Conservation (phyloP, 129 eudicot genomes). For the Flaveria trinervia region DNA sequence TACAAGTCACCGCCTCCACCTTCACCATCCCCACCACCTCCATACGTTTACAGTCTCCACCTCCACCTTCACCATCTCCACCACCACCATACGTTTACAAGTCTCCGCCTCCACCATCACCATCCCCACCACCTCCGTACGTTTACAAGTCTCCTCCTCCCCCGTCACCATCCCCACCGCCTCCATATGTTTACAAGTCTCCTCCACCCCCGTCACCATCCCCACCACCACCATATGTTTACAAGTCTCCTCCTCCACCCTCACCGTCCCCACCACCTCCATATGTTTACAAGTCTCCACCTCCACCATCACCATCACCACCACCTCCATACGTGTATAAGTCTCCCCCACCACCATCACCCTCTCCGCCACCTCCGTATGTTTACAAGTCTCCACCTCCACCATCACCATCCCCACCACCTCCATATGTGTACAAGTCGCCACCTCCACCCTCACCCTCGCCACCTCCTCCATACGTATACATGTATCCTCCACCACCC, state of each 20-base stretch:
- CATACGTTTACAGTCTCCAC: constrained; percentile 29
- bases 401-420: constrained; percentile 24
- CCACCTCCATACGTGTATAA: constrained; percentile 15
- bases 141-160: constrained; percentile 28
- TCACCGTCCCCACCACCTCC: constrained; percentile 14
- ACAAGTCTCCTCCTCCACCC: constrained; percentile 14
- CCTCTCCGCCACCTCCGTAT: neutral
- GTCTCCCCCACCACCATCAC: constrained; percentile 2
- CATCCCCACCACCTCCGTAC: neutral
- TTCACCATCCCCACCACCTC: constrained; percentile 23
- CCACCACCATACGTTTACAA: constrained; percentile 18
- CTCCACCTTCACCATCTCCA: constrained; percentile 26
- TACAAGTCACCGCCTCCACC: constrained; percentile 32
- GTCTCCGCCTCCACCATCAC: constrained; percentile 20
- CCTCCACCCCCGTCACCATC: constrained; percentile 17
- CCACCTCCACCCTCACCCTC: constrained; percentile 20
- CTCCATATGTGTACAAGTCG: neutral
- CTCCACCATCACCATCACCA: neutral
- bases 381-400: constrained; percentile 4
- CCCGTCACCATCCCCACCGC: constrained; percentile 15
- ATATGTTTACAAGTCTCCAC: constrained; percentile 13
- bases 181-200: neutral
- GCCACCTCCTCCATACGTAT: constrained; percentile 14
- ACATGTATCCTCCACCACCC: constrained; percentile 1
- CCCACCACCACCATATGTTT: constrained; percentile 16